Conservation (phyloP, 2,329 filamentous ascomycete species). For the Cladosporium austrohemisphaericum region DNA sequence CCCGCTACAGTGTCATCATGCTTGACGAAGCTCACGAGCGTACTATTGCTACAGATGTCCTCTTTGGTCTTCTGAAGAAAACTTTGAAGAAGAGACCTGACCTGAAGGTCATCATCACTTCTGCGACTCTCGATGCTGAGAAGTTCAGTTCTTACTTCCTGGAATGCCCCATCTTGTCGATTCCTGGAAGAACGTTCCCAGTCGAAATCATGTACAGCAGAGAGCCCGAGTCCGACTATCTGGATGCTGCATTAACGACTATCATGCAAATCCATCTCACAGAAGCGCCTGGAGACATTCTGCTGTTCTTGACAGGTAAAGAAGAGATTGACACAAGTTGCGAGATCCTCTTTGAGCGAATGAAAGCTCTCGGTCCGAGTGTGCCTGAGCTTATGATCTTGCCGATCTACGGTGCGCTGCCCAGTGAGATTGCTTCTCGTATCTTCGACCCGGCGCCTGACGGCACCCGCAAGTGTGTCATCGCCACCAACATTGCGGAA, state of each 20-base stretch:
- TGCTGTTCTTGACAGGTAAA: slow-evolving; percentile 95
- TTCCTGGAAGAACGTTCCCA: slow-evolving; percentile 90
- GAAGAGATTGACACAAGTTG: slow-evolving; percentile 96
- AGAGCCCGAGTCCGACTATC: slow-evolving; percentile 92
- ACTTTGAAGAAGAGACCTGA: slow-evolving; percentile 81
- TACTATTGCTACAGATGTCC: slow-evolving; percentile 90
- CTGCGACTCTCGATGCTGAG: slow-evolving; percentile 91
- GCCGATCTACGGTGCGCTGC: slow-evolving; percentile 92
- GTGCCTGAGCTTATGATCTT: slow-evolving; percentile 91
- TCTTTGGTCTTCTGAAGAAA: slow-evolving; percentile 93
- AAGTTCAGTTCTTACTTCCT: slow-evolving; percentile 98
- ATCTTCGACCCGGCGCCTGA: slow-evolving; percentile 92
- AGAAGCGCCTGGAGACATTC: slow-evolving; percentile 86
- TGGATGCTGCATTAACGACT: slow-evolving; percentile 89
- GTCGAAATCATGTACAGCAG: slow-evolving; percentile 94
- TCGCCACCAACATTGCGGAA: slow-evolving; percentile 97
- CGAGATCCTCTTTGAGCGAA: slow-evolving; percentile 88
- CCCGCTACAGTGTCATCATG: slow-evolving; percentile 93
- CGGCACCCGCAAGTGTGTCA: slow-evolving; percentile 87
- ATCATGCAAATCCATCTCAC: slow-evolving; percentile 98
- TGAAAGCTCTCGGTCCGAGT: slow-evolving; percentile 87
- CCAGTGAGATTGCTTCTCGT: slow-evolving; percentile 85
- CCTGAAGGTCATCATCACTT: slow-evolving; percentile 92
- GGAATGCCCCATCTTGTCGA: slow-evolving; percentile 92
- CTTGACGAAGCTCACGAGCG: slow-evolving; percentile 97